Evolutionary conservation across 495 filamentous ascomycete species (phyloP).

Genomic region (Trichoderma parareesei): DNA sequence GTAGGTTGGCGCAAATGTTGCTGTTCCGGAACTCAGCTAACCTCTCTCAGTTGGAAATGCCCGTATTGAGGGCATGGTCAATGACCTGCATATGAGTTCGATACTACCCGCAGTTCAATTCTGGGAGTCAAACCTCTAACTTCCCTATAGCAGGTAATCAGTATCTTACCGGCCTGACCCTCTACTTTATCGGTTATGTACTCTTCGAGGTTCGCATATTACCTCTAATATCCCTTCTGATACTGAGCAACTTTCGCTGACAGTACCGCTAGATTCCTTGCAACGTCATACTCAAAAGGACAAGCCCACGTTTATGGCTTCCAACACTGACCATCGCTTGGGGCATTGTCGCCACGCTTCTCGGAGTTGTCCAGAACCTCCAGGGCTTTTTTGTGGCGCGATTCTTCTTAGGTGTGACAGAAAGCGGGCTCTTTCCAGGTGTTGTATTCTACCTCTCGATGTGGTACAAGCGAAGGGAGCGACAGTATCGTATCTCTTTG

Average conservation of each 20-base stretch:
- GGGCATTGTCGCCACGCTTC: conserved; percentile 62
- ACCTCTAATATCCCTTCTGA: background rate
- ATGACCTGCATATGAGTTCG: conserved; percentile 53
- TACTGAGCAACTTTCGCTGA: too few species aligned
- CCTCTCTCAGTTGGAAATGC: conserved; percentile 35
- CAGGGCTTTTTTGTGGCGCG: conserved; percentile 55
- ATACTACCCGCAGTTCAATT: conserved; percentile 5
- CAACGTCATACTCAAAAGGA: conserved; percentile 65
- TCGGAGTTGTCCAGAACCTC: conserved; percentile 60
- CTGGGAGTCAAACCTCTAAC: background rate
- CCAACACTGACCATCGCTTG: conserved; percentile 34
- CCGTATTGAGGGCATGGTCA: conserved; percentile 52
- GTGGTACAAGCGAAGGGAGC: conserved; percentile 71
- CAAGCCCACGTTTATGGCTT: conserved; percentile 54
- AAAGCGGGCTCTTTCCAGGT: conserved; percentile 60
- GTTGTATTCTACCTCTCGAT: conserved; percentile 79
- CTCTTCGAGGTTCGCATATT: conserved; percentile 29
- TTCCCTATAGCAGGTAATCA: conserved; percentile 47
- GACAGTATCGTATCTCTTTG: conserved; percentile 62
- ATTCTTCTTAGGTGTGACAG: conserved; percentile 50
- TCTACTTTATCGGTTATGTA: conserved; percentile 74
- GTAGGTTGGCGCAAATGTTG: conserved; percentile 23
- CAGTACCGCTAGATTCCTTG: conserved; percentile 46
- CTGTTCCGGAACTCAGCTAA: background rate
- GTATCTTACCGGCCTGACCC: conserved; percentile 61